Evolutionary conservation across 2,329 filamentous ascomycete species (phyloP), one percentile per base, ranked within the genome.

Genomic region (Ophiostoma ips): DNA sequence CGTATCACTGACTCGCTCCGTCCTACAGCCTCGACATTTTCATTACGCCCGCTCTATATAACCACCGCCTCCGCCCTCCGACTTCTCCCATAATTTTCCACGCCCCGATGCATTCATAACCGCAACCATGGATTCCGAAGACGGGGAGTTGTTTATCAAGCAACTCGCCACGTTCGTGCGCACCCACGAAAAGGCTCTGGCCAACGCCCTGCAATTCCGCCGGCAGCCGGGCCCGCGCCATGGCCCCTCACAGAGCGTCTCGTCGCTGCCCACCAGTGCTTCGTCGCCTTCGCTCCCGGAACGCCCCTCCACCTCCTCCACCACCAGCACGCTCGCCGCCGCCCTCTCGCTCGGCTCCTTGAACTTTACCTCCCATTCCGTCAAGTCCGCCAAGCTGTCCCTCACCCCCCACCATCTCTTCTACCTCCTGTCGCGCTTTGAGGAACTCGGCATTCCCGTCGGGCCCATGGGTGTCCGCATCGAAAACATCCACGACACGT

Each of bases 381-480:
- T 88, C 61, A 95, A 94, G 69, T 87, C 89, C 18, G 86, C 87
- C 37, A 95, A 94, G 68, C 72, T 98, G 57, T 88, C 88, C 36
- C 75, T 98, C 55, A 96, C 92, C 12, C 87, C 92, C 18, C 92
- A 98, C 62, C 92, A 98, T 64, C 79, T 98, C 30, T 96, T 95
- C 71, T 98, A 95, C 64, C 77, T 98, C 31, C 77, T 98, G 50
- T 95, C 88, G 51, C 86, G 88, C 50, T 95, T 96, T 66, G 89
- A 95, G 69, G 90, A 95, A 56, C 75, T 96, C 53, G 81, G 81
- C 53, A 92, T 96, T 57, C 76, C 83, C 55, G 88, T 96, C 55
- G 92, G 92, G 5, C 88, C 90, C 31, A 95, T 95, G 89, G 95
- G 92, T 62, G 81, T 98, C 53, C 84, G 92, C 33, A 71, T 96